These are phyloP conservation scores for Leccinum variabile DNA, from an alignment of 1,284 basidiomycete species.

Conservation along the genomic window DNA sequence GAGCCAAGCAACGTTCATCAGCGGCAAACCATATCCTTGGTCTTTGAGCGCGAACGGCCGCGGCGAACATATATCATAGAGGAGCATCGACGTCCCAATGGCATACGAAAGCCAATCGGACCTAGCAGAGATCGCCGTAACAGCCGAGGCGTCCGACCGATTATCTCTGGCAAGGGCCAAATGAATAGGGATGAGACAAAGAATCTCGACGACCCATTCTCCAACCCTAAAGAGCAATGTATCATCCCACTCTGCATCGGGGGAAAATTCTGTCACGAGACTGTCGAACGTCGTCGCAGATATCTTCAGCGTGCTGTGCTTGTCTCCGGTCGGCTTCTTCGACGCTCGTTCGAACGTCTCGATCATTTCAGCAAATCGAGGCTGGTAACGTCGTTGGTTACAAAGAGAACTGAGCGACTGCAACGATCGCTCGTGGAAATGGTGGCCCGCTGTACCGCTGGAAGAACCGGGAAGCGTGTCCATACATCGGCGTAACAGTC, in stretches of 20 bases:
- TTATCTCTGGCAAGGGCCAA: slow-evolving; percentile 58
- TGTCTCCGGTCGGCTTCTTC: slow-evolving; percentile 50
- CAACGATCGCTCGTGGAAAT: slow-evolving; percentile 36
- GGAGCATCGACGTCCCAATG: slow-evolving; percentile 89
- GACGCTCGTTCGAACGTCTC: slow-evolving; percentile 45
- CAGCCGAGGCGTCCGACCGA: slow-evolving; percentile 32
- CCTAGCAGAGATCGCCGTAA: too few relatives aligned
- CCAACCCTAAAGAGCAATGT: slow-evolving; percentile 45
- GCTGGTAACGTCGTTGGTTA: slow-evolving; percentile 40
- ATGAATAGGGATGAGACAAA: slow-evolving; percentile 66
- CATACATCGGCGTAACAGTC: slow-evolving; percentile 60
- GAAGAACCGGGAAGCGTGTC: slow-evolving; percentile 59
- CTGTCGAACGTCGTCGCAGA: slow-evolving; percentile 25
- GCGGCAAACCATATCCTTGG: slow-evolving; percentile 93
- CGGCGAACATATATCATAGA: slow-evolving; percentile 92
- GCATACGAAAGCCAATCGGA: slow-evolving; percentile 52
- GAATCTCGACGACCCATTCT: slow-evolving; percentile 60
- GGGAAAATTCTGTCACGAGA: slow-evolving; percentile 13
- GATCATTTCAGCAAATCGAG: slow-evolving; percentile 49
- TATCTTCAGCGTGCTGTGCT: slow-evolving; percentile 39
- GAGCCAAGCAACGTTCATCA: slow-evolving; percentile 89
- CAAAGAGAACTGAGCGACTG: slow-evolving; percentile 41
- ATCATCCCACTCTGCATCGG: slow-evolving; percentile 20
- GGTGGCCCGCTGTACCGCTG: slow-evolving; percentile 50
- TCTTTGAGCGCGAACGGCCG: slow-evolving; percentile 89